These are phyloP conservation scores for Leptodermis oblonga DNA, from an alignment of 257 asterid genomes.

Conservation along the genomic window DNA sequence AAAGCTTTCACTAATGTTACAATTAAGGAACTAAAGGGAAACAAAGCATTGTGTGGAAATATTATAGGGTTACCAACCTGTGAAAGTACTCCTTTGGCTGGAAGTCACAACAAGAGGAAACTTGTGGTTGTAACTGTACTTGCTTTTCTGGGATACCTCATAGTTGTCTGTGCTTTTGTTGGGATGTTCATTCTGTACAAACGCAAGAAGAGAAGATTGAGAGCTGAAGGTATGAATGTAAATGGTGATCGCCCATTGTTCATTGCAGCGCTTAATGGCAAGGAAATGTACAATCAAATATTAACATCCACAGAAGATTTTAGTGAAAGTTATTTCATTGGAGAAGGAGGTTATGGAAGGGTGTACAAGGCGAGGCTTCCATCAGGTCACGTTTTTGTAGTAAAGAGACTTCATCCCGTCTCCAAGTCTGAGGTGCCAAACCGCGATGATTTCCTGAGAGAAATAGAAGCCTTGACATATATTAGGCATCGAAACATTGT, in stretches of 20 bases:
- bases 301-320: slow-evolving; percentile 29
- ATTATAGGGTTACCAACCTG: slow-evolving; percentile 28
- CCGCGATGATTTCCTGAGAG: slow-evolving; percentile 22
- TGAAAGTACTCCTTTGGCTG: not conserved
- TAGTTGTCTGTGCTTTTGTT: slow-evolving; percentile 15
- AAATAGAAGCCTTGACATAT: slow-evolving; percentile 26
- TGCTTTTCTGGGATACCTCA: slow-evolving; percentile 12
- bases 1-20: slow-evolving; percentile 24
- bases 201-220: not conserved
- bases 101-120: not conserved
- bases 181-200: slow-evolving; percentile 10
- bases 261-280: slow-evolving; percentile 28
- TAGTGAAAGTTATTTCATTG: slow-evolving; percentile 15
- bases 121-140: slow-evolving; percentile 11
- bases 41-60: slow-evolving; percentile 35
- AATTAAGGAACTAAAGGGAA: slow-evolving; percentile 22
- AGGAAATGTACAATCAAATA: slow-evolving; percentile 22
- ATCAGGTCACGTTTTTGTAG: slow-evolving; percentile 28
- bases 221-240: not conserved
- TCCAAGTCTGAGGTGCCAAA: slow-evolving; percentile 11
- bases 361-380: slow-evolving; percentile 31
- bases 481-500: slow-evolving; percentile 34
- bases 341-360: slow-evolving; percentile 24
- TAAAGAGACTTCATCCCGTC: slow-evolving; percentile 16
- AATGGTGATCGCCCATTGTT: slow-evolving; percentile 6